A percentile compares a stretch with the other conserved stretches of the same genome.
Conservation (phyloP, 2,329 filamentous ascomycete species). For the Phyllosticta paracitricarpa region DNA sequence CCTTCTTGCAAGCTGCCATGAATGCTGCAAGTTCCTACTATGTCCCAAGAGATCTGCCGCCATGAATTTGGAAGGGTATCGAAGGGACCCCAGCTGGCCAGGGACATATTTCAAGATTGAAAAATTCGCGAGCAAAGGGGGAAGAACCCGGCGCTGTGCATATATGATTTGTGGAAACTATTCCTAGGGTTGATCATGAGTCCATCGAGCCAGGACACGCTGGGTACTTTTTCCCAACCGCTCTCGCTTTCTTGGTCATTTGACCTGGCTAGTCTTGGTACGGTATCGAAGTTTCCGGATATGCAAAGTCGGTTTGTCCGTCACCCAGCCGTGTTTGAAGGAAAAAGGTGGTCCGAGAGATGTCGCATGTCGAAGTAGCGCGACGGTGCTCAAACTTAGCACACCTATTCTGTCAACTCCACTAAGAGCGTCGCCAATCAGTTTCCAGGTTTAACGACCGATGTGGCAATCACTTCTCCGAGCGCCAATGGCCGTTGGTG, state of each 20-base stretch:
- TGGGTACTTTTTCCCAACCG: not conserved
- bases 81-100: not conserved
- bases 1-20: not conserved
- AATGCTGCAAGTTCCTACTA: not conserved
- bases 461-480: not conserved
- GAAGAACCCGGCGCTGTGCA: not conserved
- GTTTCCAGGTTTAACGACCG: not conserved
- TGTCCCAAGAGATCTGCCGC: not conserved
- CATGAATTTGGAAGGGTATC: not conserved
- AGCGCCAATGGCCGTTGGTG: not conserved
- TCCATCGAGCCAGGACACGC: not conserved
- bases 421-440: not conserved
- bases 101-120: not conserved
- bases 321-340: not conserved
- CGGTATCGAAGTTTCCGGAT: not conserved
- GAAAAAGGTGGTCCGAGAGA: not conserved
- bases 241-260: not conserved
- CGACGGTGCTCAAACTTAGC: not conserved
- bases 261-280: not conserved
- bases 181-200: not conserved
- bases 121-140: not conserved
- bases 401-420: not conserved
- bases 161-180: not conserved
- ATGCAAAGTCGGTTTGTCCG: not conserved
- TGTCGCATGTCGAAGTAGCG: not conserved